These are phyloP conservation scores for Boletus huronensis DNA, from an alignment of 768 basidiomycete genomes.

Conservation along the genomic window DNA sequence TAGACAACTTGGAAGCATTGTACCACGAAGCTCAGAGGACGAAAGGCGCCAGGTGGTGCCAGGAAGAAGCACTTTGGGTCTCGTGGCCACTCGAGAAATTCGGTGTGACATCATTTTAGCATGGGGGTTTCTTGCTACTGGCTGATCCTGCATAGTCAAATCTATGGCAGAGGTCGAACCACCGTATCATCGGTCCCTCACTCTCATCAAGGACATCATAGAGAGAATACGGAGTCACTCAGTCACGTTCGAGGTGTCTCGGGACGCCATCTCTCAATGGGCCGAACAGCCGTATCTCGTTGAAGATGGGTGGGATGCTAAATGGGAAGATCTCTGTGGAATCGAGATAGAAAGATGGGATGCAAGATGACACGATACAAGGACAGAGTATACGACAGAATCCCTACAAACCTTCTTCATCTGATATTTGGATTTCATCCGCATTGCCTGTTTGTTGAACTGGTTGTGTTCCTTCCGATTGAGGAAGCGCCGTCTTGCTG, in stretches of 20 bases:
- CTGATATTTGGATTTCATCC: slow-evolving; percentile 87
- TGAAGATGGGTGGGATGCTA: slow-evolving; percentile 64
- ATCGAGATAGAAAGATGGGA: slow-evolving; percentile 78
- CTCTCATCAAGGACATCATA: slow-evolving; percentile 52
- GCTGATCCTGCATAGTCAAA: slow-evolving; percentile 41
- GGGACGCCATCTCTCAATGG: slow-evolving; percentile 62
- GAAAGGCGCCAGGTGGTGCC: slow-evolving; percentile 71
- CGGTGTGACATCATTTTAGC: slow-evolving; percentile 39
- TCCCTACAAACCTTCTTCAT: slow-evolving; percentile 66
- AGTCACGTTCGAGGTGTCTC: slow-evolving; percentile 65
- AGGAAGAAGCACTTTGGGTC: slow-evolving; percentile 71
- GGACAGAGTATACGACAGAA: slow-evolving; percentile 13
- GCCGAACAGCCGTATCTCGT: slow-evolving; percentile 63
- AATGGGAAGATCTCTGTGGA: slow-evolving; percentile 76
- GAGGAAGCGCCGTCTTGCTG: slow-evolving; percentile 46
- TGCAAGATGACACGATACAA: slow-evolving; percentile 25
- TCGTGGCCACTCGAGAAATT: slow-evolving; percentile 83
- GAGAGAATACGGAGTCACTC: slow-evolving; percentile 60
- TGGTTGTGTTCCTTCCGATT: slow-evolving; percentile 37
- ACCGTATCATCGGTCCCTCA: slow-evolving; percentile 66
- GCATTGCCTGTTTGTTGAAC: slow-evolving; percentile 44
- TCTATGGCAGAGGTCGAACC: slow-evolving; percentile 53
- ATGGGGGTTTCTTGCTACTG: not conserved
- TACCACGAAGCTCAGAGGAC: slow-evolving; percentile 65
- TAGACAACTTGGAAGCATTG: slow-evolving; percentile 64